phyloP scores from a whole-genome alignment of 2,329 filamentous ascomycete genomes.

The Teratosphaeria nubilosa region DNA sequence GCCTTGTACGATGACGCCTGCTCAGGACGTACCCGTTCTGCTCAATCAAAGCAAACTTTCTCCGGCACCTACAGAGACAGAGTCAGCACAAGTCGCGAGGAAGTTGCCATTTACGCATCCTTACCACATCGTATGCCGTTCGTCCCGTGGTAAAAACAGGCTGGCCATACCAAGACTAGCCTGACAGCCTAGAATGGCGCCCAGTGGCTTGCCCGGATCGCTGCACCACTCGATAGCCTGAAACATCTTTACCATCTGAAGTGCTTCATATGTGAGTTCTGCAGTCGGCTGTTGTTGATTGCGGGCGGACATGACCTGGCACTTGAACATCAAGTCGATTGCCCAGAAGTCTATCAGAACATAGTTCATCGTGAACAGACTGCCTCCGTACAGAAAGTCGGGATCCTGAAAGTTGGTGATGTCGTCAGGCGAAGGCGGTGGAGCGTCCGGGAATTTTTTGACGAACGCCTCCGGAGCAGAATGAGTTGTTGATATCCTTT shows the following conservation, averaged over 20 bases:
- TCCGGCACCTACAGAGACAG: conserved; percentile 38
- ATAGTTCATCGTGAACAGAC: conserved; percentile 65
- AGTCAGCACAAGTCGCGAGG: neutral
- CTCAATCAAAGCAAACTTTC: conserved; percentile 71
- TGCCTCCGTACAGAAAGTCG: conserved; percentile 58
- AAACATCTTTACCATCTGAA: conserved; percentile 65
- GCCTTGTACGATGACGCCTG: neutral
- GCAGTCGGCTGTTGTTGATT: conserved; percentile 41
- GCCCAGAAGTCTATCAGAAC: conserved; percentile 68
- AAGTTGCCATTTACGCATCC: neutral
- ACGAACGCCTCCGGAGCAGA: conserved; percentile 54
- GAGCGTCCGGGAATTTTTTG: conserved; percentile 49
- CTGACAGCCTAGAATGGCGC: conserved; percentile 62
- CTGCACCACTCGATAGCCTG: conserved; percentile 63
- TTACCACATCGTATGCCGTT: conserved; percentile 61
- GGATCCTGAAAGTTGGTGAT: conserved; percentile 66
- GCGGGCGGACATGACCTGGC: conserved; percentile 54
- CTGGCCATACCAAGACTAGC: conserved; percentile 65
- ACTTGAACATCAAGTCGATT: conserved; percentile 69
- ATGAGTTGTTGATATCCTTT: conserved; percentile 51
- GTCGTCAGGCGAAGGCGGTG: conserved; percentile 42
- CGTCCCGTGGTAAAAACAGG: conserved; percentile 69
- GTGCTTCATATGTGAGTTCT: conserved; percentile 53
- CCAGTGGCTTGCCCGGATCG: conserved; percentile 53
- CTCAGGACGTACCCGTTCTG: conserved; percentile 55